Evolutionary conservation across 108 stramenopile species (phyloP), one percentile per base, ranked within the genome.

Genomic region (Aurantiochytrium sp.): DNA sequence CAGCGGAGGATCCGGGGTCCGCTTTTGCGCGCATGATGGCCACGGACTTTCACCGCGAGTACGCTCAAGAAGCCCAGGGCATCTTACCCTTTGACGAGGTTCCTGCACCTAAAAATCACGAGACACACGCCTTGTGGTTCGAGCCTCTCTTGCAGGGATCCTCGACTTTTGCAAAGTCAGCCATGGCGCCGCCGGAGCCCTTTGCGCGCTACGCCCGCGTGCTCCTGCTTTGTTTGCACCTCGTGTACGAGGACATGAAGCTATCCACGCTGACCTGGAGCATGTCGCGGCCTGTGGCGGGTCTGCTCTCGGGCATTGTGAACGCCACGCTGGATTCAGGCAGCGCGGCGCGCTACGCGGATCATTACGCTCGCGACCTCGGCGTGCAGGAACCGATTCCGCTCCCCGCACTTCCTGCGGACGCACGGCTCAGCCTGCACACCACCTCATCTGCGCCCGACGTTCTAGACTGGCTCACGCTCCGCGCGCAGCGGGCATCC

Each of bases 31-130:
- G 36, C 6, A 81, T 81, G 73, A 81, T 81, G 73, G 42, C n/a
- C 42, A 81, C 73, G 12, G 73, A 81, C 24, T 81, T 81, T 48
- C 73, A 81, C 30, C 12, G n/a, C 39, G 73, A 81, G 30, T 81
- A 48, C 39, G 27, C n/a, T 1, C 73, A 81, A 41, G 45, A 41
- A 48, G 32, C 8, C 45, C 39, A 48, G 27, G 73, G 42, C 4
- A 6, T 81, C 19, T 24, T 81, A 0, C 73, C 42, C 12, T 48
- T 48, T 42, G 39, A 48, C 6, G 73, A 81, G 39, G 15, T 32
- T 24, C 68, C 31, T 6, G 6, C n/a, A 27, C 39, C 39, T 6
- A 6, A n/a, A 27, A 0, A 37, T 6, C 6, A 42, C 45, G 45
- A 81, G 45, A 41, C 42, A 22, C 6, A 34, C 59, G 3, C 19